Conservation (phyloP, 2,329 filamentous ascomycete genomes). For the Sphaerulina vaccinii region DNA sequence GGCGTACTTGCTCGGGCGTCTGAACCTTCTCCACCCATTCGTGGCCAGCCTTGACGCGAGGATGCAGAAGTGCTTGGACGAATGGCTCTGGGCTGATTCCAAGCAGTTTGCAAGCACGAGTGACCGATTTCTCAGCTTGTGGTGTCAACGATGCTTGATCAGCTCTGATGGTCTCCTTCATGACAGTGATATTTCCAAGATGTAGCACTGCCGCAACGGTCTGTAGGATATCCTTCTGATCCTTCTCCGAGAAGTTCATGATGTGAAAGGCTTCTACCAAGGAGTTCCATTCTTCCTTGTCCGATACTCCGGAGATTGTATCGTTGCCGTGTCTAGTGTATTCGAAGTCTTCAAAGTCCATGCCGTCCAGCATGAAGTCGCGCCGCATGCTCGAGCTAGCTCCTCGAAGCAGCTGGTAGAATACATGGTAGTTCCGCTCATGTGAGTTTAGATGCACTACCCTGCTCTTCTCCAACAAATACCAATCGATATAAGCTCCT, state of each 20-base stretch:
- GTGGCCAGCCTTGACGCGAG: slow-evolving; percentile 88
- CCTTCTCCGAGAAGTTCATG: slow-evolving; percentile 87
- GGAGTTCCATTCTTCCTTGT: slow-evolving; percentile 83
- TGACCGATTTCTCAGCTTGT: slow-evolving; percentile 71
- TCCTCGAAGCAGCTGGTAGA: slow-evolving; percentile 91
- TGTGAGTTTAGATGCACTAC: slow-evolving; percentile 84
- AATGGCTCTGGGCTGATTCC: slow-evolving; percentile 85
- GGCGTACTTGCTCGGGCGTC: slow-evolving; percentile 90
- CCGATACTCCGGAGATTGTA: slow-evolving; percentile 84
- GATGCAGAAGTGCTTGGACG: slow-evolving; percentile 82
- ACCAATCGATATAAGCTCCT: slow-evolving; percentile 98
- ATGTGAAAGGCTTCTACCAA: slow-evolving; percentile 89
- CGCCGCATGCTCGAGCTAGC: slow-evolving; percentile 71
- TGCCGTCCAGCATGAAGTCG: slow-evolving; percentile 70
- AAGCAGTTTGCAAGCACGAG: slow-evolving; percentile 77
- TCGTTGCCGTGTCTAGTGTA: slow-evolving; percentile 93
- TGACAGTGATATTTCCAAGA: slow-evolving; percentile 84
- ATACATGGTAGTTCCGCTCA: slow-evolving; percentile 95
- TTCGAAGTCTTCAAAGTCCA: slow-evolving; percentile 81
- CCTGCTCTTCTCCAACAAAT: slow-evolving; percentile 94
- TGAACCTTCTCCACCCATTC: slow-evolving; percentile 99
- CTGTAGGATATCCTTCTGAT: slow-evolving; percentile 77
- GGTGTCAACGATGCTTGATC: slow-evolving; percentile 83
- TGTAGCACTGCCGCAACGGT: slow-evolving; percentile 91
- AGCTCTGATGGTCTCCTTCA: slow-evolving; percentile 84